Conservation (phyloP, 768 basidiomycete genomes). For the Pulveroboletus sp. region DNA sequence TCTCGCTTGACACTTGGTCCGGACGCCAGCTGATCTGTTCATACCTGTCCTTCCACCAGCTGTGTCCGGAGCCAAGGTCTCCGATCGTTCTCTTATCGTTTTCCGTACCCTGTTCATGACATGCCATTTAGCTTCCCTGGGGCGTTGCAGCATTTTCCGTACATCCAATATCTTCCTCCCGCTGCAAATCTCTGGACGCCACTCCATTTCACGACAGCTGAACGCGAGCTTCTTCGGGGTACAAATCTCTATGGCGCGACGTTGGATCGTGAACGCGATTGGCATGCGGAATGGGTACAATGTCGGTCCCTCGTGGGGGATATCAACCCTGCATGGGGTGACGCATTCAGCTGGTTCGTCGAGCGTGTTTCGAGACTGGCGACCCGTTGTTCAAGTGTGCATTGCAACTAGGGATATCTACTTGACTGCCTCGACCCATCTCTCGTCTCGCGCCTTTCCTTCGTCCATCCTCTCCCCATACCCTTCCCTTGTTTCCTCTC, state of each 20-base stretch:
- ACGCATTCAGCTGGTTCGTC: slow-evolving; percentile 63
- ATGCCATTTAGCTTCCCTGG: slow-evolving; percentile 5
- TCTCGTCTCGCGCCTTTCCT: slow-evolving; percentile 88
- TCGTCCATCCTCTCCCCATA: slow-evolving; percentile 65
- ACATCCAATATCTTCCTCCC: slow-evolving; percentile 64
- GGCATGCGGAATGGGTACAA: slow-evolving; percentile 57
- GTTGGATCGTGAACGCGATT: slow-evolving; percentile 55
- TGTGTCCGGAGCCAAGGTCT: slow-evolving; percentile 38
- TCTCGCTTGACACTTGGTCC: slow-evolving; percentile 39
- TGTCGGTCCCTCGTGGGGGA: slow-evolving; percentile 42
- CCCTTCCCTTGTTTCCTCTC: slow-evolving; percentile 48
- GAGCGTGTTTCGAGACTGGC: not conserved
- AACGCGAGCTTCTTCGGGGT: slow-evolving; percentile 65
- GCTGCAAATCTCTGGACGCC: slow-evolving; percentile 59
- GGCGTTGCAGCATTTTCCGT: slow-evolving; percentile 45
- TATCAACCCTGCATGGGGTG: slow-evolving; percentile 39
- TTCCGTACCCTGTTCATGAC: slow-evolving; percentile 1
- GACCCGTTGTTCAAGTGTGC: slow-evolving; percentile 22
- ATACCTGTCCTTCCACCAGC: slow-evolving; percentile 64
- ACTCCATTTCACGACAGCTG: slow-evolving; percentile 60
- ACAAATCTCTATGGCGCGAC: slow-evolving; percentile 81
- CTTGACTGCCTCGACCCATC: slow-evolving; percentile 65
- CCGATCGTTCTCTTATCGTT: not conserved
- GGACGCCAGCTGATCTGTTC: slow-evolving; percentile 65
- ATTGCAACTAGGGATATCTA: slow-evolving; percentile 58